These are phyloP conservation scores for Aristolochia contorta DNA, from an alignment of 164 flowering plant species.

Conservation along the genomic window DNA sequence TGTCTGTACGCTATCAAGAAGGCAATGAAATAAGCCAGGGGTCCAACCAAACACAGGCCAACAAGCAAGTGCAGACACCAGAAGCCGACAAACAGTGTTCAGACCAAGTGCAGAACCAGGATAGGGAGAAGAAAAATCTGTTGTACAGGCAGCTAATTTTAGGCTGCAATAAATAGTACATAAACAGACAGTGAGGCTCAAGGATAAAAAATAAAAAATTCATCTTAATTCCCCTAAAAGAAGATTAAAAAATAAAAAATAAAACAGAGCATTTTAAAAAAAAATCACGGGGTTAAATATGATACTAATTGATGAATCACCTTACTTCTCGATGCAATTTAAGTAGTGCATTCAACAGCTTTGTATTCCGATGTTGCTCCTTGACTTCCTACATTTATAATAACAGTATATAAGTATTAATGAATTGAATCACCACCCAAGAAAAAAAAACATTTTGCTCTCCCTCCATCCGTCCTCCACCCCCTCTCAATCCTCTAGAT, in stretches of 20 bases:
- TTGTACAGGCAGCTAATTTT: constrained; percentile 82
- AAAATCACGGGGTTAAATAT: background rate
- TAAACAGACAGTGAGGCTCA: too few species aligned
- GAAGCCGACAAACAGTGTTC: constrained; percentile 80
- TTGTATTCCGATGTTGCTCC: constrained; percentile 87
- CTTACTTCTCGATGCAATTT: constrained; percentile 89
- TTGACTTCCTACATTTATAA: constrained; percentile 47
- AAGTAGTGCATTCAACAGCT: constrained; percentile 72
- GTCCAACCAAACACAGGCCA: constrained; percentile 95
- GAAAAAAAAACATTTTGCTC: too few species aligned
- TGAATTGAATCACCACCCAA: too few species aligned
- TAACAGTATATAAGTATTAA: background rate
- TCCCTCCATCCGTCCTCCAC: too few species aligned
- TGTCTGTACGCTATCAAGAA: constrained; percentile 64
- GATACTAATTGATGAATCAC: constrained; percentile 23
- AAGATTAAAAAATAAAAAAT: background rate
- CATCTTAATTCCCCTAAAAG: background rate
- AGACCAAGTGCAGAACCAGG: constrained; percentile 72
- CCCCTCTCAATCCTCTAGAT: too few species aligned
- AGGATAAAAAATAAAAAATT: too few species aligned
- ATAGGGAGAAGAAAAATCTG: constrained; percentile 58
- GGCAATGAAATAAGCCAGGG: constrained; percentile 72
- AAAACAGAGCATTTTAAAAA: background rate
- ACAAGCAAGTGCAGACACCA: constrained; percentile 82
- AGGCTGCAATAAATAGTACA: constrained; percentile 45